A percentile compares a stretch with the other conserved stretches of the same genome.
Conservation (phyloP, 306 rosid genomes). For the Trichosanthes cucumerina region DNA sequence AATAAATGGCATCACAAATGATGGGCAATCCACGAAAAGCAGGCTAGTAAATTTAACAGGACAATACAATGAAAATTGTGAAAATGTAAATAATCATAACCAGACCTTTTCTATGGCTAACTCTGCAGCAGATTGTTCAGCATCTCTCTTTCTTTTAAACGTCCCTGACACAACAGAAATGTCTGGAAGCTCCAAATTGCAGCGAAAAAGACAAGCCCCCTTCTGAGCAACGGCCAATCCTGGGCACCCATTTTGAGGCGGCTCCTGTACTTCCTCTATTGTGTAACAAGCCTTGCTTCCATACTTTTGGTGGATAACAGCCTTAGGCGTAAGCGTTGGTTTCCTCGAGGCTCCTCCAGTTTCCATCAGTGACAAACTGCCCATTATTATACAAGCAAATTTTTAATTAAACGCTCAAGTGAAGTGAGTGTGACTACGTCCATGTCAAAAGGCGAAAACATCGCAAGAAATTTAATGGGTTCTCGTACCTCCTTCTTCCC, state of each 20-base stretch:
- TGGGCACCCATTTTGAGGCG: constrained; percentile 50
- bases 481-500: neutral
- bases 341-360: constrained; percentile 26
- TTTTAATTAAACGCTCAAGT: neutral
- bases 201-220: constrained; percentile 57
- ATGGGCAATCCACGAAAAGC: neutral
- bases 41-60: neutral
- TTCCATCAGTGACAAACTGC: constrained; percentile 34
- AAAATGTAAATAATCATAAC: constrained; percentile 11
- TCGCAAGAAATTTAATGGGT: neutral
- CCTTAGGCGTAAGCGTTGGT: constrained; percentile 47
- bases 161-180: constrained; percentile 50
- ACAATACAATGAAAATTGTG: neutral
- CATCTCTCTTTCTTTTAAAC: constrained; percentile 81
- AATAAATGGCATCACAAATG: neutral
- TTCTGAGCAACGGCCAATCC: constrained; percentile 51
- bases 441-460: neutral
- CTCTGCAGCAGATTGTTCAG: constrained; percentile 89
- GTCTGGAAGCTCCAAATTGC: constrained; percentile 79
- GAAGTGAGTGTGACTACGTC: neutral
- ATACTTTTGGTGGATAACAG: constrained; percentile 56
- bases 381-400: neutral
- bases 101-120: constrained; percentile 75
- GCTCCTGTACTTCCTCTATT: constrained; percentile 68
- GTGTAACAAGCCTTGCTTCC: constrained; percentile 44